These are phyloP conservation scores for Erysimum pusillum DNA, from an alignment of 441 rosid genomes.

Conservation along the genomic window DNA sequence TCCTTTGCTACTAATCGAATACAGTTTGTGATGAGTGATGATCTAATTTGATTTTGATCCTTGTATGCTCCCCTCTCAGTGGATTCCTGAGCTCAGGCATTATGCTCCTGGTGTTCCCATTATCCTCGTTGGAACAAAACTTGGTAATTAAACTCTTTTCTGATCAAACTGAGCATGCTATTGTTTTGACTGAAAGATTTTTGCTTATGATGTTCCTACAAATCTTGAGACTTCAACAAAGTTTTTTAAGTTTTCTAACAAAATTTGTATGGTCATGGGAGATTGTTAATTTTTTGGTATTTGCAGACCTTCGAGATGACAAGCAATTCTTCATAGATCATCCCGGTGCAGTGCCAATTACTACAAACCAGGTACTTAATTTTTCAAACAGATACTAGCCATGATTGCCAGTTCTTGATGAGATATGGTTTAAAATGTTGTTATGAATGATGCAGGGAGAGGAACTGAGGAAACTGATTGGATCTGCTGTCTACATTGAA, in stretches of 20 bases:
- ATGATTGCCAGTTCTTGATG: slow-evolving; percentile 4
- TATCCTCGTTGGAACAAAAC: slow-evolving; percentile 87
- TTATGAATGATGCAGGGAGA: slow-evolving; percentile 69
- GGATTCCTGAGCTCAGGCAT: slow-evolving; percentile 89
- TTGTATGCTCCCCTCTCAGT: slow-evolving; percentile 54
- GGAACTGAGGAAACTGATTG: slow-evolving; percentile 89
- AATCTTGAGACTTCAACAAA: background rate
- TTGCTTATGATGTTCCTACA: background rate
- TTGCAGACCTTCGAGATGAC: slow-evolving; percentile 81
- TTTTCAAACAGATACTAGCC: background rate
- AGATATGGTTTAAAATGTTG: slow-evolving; percentile 1
- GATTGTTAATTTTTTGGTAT: slow-evolving; percentile 22
- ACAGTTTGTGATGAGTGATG: slow-evolving; percentile 12
- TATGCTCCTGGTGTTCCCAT: slow-evolving; percentile 86
- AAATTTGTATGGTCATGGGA: slow-evolving; percentile 9
- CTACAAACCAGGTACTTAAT: slow-evolving; percentile 65
- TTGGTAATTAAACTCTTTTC: slow-evolving; percentile 53
- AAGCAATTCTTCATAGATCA: slow-evolving; percentile 84
- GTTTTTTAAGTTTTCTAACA: background rate
- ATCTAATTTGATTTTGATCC: slow-evolving; percentile 2
- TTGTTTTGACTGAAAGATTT: slow-evolving; percentile 50
- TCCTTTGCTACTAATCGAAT: background rate
- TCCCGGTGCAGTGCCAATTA: slow-evolving; percentile 82
- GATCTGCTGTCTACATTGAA: slow-evolving; percentile 80
- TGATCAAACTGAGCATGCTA: slow-evolving; percentile 4